Conservation (phyloP, 2,329 filamentous ascomycete genomes). For the Incumbomyces lentus region DNA sequence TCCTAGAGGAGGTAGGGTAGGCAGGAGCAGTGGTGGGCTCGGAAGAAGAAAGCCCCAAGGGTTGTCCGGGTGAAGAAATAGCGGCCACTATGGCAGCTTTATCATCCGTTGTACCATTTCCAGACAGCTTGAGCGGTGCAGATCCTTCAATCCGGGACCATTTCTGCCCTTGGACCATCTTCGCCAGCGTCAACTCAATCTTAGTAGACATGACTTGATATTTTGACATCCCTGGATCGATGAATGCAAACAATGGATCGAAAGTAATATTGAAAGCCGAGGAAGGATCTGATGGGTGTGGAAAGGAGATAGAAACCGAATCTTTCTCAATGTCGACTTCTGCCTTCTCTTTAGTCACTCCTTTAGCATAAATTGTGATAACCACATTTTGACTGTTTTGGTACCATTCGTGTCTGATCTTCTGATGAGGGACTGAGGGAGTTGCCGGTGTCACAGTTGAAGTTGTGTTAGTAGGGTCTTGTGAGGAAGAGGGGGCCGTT, state of each 20-base stretch:
- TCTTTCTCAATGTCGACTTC: constrained; percentile 19
- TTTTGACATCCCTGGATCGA: constrained; percentile 52
- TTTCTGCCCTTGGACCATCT: constrained; percentile 54
- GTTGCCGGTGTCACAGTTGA: constrained; percentile 8
- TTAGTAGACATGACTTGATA: constrained; percentile 64
- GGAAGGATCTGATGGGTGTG: constrained; percentile 38
- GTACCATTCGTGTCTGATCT: constrained; percentile 61
- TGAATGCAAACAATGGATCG: constrained; percentile 55
- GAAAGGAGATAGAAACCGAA: constrained; percentile 50
- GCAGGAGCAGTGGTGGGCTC: constrained; percentile 14
- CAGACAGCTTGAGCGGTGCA: constrained; percentile 19
- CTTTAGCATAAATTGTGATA: constrained; percentile 56
- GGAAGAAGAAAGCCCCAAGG: background rate
- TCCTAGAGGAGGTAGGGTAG: constrained; percentile 80
- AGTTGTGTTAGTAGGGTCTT: background rate
- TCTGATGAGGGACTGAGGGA: constrained; percentile 38
- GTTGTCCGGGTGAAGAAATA: constrained; percentile 9
- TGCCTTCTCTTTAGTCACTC: constrained; percentile 30
- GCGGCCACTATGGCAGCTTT: constrained; percentile 19
- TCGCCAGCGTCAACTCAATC: constrained; percentile 64
- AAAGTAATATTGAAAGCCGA: constrained; percentile 51
- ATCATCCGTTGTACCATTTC: constrained; percentile 14
- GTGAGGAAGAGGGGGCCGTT: background rate
- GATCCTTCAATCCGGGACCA: constrained; percentile 53
- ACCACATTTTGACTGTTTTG: constrained; percentile 52